These are phyloP conservation scores for Wickerhamiella pararugosa DNA, from an alignment of 1,139 yeast species.

Conservation along the genomic window DNA sequence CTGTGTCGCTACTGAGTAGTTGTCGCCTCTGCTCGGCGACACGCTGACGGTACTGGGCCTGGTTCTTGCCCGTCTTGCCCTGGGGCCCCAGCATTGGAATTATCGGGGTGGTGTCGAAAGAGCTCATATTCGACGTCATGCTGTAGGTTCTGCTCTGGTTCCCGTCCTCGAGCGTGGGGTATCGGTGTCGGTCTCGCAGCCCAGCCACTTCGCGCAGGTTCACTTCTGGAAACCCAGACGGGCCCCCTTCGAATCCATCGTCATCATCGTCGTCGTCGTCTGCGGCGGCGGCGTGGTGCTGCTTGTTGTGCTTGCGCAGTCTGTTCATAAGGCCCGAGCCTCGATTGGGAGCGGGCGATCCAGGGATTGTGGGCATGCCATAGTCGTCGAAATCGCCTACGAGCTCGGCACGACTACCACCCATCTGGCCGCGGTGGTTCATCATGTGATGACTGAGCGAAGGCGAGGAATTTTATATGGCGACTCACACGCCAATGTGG, in stretches of 20 bases:
- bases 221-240: constrained; percentile 12
- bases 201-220: constrained; percentile 17
- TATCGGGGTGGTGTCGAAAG: constrained; percentile 25
- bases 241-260: constrained; percentile 12
- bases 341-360: constrained; percentile 1
- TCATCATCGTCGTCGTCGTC: constrained; percentile 13
- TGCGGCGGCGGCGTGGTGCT: constrained; percentile 2
- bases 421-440: too few relatives aligned
- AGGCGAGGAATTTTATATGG: too few relatives aligned
- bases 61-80: constrained; percentile 9
- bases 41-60: constrained; percentile 22
- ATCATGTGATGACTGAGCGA: too few relatives aligned
- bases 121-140: constrained; percentile 19
- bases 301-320: constrained; percentile 4
- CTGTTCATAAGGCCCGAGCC: constrained; percentile 8
- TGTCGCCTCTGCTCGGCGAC: constrained; percentile 20
- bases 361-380: constrained; percentile 8
- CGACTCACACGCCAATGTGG: too few relatives aligned
- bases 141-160: constrained; percentile 22
- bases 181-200: constrained; percentile 24
- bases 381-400: constrained; percentile 7
- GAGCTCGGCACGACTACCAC: background rate
- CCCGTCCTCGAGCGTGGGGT: constrained; percentile 20
- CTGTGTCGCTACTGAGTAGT: constrained; percentile 13
- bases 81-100: constrained; percentile 21